Base-by-base conservation (phyloP, 1,284 basidiomycete species). In the Mycena sp. region DNA sequence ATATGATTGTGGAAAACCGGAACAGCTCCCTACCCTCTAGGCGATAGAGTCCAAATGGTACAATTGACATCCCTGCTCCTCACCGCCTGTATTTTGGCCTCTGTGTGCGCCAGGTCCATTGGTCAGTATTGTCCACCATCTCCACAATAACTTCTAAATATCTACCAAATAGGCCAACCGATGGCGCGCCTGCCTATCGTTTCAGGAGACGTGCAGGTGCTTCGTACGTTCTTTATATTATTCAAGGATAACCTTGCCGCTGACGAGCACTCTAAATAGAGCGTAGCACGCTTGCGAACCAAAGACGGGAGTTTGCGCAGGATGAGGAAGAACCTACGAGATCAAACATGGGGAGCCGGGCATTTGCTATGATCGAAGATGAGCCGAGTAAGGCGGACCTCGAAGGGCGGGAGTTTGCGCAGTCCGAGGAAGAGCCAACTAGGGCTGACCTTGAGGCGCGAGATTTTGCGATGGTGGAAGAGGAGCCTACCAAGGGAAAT, bases 371-470 rank as follows among this genome's bases (percentile, higher is more conserved):
- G 35, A 17, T 9, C 11, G 50, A 52, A 3, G 1, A 6, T 5
- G 53, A 55, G 53, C 53, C 53, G 1, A 55, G 12, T 17, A 55
- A 35, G 43, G 53, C 43, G 5, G 53, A 56, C 17, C 44, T 46
- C 9, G 30, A 37, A 10, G 17, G 17, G 21, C 53, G 53, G 16
- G 23, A 9, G n/a, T 56, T 56, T 28, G 53, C 53, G 0, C 14
- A 11, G 25, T 2, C 5, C 16, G 44, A 56, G 23, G 2, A 12
- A 3, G 54, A 56, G 32, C 54, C 54, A 1, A 45, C 21, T n/a
- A 56, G 38, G 38, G 32, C 30, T 4, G 54, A 56, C 14, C 54
- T 56, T 12, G 26, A 57, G 14, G n/a, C n/a, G 6, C 55, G 44
- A 4, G 25, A 4, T 0, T 57, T 57, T 21, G 52, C 52, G 12